Evolutionary conservation across 2,329 filamentous ascomycete species (phyloP).

Genomic region (Xylariales sp.): DNA sequence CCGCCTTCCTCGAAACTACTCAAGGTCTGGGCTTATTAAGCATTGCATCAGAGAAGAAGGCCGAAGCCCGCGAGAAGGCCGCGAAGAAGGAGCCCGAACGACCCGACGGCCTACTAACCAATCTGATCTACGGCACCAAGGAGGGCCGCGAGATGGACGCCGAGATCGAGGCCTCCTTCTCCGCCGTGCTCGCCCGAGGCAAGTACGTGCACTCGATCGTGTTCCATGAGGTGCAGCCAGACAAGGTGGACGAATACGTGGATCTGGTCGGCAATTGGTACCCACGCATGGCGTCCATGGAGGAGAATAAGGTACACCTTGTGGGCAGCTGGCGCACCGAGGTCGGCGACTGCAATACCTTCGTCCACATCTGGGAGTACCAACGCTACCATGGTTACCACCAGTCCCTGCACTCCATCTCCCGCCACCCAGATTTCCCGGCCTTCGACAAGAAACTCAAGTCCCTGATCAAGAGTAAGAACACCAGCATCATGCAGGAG

Average conservation of each 20-base stretch:
- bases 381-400: conserved; percentile 96
- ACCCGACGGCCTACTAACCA: conserved; percentile 70
- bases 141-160: conserved; percentile 91
- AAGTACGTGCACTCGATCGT: conserved; percentile 99
- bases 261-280: conserved; percentile 89
- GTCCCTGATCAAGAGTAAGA: conserved; percentile 77
- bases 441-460: conserved; percentile 83
- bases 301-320: conserved; percentile 90
- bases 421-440: conserved; percentile 74
- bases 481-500: conserved; percentile 94
- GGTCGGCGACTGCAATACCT: conserved; percentile 94
- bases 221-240: conserved; percentile 91
- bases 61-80: conserved; percentile 52
- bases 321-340: conserved; percentile 98
- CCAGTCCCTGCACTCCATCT: conserved; percentile 80
- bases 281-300: conserved; percentile 75
- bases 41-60: conserved; percentile 48
- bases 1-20: too few species aligned
- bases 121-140: conserved; percentile 93
- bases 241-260: conserved; percentile 93
- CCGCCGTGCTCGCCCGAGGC: conserved; percentile 86
- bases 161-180: conserved; percentile 94
- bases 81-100: conserved; percentile 53
- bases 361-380: conserved; percentile 99
- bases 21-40: conserved; percentile 31